Evolutionary conservation across 2,329 filamentous ascomycete genomes (phyloP).

Genomic region (Coniochaeta pulveracea): DNA sequence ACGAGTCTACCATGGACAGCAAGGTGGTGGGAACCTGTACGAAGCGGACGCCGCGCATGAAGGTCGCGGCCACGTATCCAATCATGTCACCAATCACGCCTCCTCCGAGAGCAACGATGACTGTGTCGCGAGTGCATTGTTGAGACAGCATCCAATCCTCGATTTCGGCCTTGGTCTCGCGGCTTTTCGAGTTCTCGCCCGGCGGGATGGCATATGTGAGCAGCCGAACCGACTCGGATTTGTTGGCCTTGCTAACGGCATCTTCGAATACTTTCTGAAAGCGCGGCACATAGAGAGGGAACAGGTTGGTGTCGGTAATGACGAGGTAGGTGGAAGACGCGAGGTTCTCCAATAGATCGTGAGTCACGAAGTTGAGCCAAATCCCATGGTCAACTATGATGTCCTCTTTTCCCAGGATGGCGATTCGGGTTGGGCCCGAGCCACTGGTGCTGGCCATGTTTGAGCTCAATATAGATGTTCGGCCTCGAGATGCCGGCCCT

Average conservation of each 20-base stretch:
- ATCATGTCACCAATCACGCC: constrained; percentile 98
- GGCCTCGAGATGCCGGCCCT: not conserved
- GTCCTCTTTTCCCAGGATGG: constrained; percentile 77
- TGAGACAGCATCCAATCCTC: constrained; percentile 95
- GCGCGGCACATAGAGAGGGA: constrained; percentile 64
- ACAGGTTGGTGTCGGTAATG: constrained; percentile 91
- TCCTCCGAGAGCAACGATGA: constrained; percentile 88
- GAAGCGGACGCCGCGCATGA: constrained; percentile 94
- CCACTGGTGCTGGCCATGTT: constrained; percentile 11
- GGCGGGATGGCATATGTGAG: constrained; percentile 81
- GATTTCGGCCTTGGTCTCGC: constrained; percentile 87
- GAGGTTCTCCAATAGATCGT: constrained; percentile 69
- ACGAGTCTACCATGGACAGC: constrained; percentile 95
- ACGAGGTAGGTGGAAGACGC: constrained; percentile 87
- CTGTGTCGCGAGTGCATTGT: constrained; percentile 87
- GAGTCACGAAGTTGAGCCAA: constrained; percentile 70
- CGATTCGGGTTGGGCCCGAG: constrained; percentile 47
- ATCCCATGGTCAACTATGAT: constrained; percentile 89
- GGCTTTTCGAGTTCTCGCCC: constrained; percentile 86
- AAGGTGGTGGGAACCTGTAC: constrained; percentile 94
- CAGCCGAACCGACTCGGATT: constrained; percentile 46
- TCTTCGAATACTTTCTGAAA: constrained; percentile 59
- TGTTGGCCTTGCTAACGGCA: constrained; percentile 20
- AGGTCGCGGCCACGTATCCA: constrained; percentile 92
- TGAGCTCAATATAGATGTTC: not conserved